phyloP scores from a whole-genome alignment of 768 basidiomycete species.

The Macrocybe gigantea region DNA sequence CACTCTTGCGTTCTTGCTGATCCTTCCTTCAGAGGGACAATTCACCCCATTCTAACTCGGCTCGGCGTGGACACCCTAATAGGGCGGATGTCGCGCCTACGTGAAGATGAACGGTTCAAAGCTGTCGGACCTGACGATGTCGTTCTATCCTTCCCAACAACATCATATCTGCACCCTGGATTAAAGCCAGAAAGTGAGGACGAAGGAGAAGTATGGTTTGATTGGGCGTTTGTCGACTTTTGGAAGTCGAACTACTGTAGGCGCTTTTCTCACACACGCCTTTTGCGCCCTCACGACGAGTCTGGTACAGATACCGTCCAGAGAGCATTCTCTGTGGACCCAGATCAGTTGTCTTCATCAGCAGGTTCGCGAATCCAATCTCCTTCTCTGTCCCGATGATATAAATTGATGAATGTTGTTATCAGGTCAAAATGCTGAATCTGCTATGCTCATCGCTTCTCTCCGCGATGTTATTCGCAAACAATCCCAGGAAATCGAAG shows the following conservation, averaged over 20 bases:
- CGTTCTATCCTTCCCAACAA: slow-evolving; percentile 51
- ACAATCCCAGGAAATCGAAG: slow-evolving; percentile 77
- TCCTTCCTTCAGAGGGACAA: slow-evolving; percentile 52
- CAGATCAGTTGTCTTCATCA: slow-evolving; percentile 55
- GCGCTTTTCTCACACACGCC: slow-evolving; percentile 17
- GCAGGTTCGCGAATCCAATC: slow-evolving; percentile 38
- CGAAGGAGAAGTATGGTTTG: slow-evolving; percentile 93
- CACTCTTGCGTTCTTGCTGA: neutral
- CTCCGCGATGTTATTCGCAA: slow-evolving; percentile 78
- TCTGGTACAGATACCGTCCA: slow-evolving; percentile 61
- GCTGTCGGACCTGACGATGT: slow-evolving; percentile 80
- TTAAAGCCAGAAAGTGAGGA: slow-evolving; percentile 38
- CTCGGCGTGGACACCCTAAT: slow-evolving; percentile 87
- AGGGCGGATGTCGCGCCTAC: slow-evolving; percentile 77
- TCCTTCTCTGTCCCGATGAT: neutral
- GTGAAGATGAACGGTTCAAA: slow-evolving; percentile 93
- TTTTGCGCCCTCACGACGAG: slow-evolving; percentile 1
- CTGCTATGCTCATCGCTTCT: slow-evolving; percentile 75
- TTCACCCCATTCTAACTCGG: slow-evolving; percentile 85
- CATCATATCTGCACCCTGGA: slow-evolving; percentile 24
- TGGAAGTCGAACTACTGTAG: slow-evolving; percentile 97
- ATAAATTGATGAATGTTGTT: slow-evolving; percentile 3
- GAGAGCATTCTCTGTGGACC: slow-evolving; percentile 64
- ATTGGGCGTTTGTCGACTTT: slow-evolving; percentile 97
- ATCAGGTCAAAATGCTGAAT: slow-evolving; percentile 66